phyloP scores from a whole-genome alignment of 345 rosid species.

The Adansonia digitata region DNA sequence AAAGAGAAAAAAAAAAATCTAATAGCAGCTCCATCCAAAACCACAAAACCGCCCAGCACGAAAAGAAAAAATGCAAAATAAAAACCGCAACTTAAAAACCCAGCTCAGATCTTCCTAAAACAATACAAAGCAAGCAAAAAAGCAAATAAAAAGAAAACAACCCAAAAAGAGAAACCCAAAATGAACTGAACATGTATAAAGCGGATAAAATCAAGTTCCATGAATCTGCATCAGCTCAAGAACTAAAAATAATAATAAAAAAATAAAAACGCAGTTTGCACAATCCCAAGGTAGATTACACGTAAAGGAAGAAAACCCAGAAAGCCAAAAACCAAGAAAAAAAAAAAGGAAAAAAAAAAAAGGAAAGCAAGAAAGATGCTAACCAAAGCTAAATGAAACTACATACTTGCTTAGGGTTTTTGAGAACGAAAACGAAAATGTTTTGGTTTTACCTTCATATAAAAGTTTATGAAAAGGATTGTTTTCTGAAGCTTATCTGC shows the following conservation, averaged over 20 bases:
- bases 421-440: neutral
- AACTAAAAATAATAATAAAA: neutral
- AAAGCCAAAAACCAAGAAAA: neutral
- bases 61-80: slow-evolving; percentile 1
- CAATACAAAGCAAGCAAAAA: slow-evolving; percentile 4
- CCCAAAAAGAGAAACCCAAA: neutral
- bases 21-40: neutral
- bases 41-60: slow-evolving; percentile 4
- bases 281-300: slow-evolving; percentile 18
- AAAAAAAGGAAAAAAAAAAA: no score
- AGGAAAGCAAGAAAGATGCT: slow-evolving; percentile 6
- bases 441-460: slow-evolving; percentile 10
- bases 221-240: slow-evolving; percentile 26
- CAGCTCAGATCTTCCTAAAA: slow-evolving; percentile 22
- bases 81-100: slow-evolving; percentile 12
- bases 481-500: neutral
- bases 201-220: slow-evolving; percentile 5
- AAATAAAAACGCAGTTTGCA: slow-evolving; percentile 14
- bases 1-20: neutral
- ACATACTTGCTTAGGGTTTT: slow-evolving; percentile 28
- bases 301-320: neutral
- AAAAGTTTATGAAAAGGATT: neutral
- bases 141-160: neutral
- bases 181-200: slow-evolving; percentile 1
- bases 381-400: neutral